A percentile compares a stretch with the other conserved stretches of the same genome.
These are phyloP conservation scores for Austropuccinia psidii DNA, from an alignment of 1,284 basidiomycete genomes.

Conservation along the genomic window DNA sequence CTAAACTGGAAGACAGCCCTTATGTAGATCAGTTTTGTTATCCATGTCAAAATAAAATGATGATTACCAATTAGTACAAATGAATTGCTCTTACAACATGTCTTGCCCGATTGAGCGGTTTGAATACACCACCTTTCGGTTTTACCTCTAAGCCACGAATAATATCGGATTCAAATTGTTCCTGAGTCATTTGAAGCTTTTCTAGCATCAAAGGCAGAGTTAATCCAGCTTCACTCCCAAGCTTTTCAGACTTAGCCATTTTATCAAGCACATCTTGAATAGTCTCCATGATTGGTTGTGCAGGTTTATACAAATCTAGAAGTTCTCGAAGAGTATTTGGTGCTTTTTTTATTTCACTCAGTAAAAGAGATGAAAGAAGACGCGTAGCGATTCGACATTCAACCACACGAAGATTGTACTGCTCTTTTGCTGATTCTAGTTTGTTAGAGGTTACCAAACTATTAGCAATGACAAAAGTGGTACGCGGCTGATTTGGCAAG, in stretches of 20 bases:
- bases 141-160: constrained; percentile 12
- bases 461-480: constrained; percentile 26
- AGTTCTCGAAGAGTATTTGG: not conserved
- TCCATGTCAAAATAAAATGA: no score
- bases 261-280: not conserved
- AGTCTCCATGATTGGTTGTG: not conserved
- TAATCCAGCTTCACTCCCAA: not conserved
- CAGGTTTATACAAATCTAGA: not conserved
- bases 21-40: no score
- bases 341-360: not conserved
- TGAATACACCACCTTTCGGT: not conserved
- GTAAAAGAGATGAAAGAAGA: not conserved
- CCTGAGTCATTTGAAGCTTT: not conserved
- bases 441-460: constrained; percentile 26
- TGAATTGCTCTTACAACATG: constrained; percentile 20
- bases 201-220: not conserved
- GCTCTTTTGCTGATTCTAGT: constrained; percentile 12
- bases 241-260: not conserved
- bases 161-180: constrained; percentile 4
- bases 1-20: no score
- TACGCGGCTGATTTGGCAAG: not conserved
- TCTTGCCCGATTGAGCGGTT: not conserved
- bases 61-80: not conserved
- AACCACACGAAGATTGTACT: constrained; percentile 26
- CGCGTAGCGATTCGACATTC: constrained; percentile 8